These are phyloP conservation scores for Fraxinus anomala DNA, from an alignment of 257 asterid genomes.

Conservation along the genomic window DNA sequence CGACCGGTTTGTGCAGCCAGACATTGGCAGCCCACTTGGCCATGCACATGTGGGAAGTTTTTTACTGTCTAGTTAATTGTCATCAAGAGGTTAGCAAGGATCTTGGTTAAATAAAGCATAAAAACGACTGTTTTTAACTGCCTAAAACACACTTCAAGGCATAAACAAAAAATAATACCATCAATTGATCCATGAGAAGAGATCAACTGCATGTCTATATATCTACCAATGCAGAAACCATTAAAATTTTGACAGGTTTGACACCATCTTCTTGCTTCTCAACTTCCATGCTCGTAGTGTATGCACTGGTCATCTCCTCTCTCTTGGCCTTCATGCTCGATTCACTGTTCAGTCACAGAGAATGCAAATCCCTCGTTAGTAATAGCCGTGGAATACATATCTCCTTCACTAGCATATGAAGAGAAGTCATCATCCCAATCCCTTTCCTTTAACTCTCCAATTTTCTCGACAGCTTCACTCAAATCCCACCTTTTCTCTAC, in stretches of 20 bases:
- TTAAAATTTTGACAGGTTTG: not conserved
- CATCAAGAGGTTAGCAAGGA: not conserved
- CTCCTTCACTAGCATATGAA: constrained; percentile 48
- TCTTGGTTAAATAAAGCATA: not conserved
- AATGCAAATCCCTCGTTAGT: constrained; percentile 48
- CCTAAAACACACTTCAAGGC: not conserved
- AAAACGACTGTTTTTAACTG: not conserved
- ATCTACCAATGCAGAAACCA: not conserved
- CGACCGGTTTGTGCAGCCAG: not conserved
- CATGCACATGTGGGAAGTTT: too few relatives aligned
- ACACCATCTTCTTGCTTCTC: not conserved
- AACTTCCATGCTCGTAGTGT: not conserved
- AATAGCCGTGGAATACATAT: constrained; percentile 33
- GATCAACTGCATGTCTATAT: not conserved
- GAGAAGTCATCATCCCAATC: constrained; percentile 46
- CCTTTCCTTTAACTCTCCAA: constrained; percentile 52
- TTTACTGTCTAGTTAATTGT: too few relatives aligned
- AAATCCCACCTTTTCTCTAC: constrained; percentile 58
- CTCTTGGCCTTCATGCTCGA: not conserved
- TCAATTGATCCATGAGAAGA: not conserved
- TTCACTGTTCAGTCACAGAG: constrained; percentile 7
- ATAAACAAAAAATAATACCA: too few relatives aligned
- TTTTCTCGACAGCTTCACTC: constrained; percentile 46
- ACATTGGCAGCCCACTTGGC: not conserved
- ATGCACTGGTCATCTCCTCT: not conserved